Percentiles rank a stretch among this genome's conserved stretches.
Evolutionary conservation across 2,329 filamentous ascomycete species (phyloP).

Genomic region (Domatiomyces globalis): DNA sequence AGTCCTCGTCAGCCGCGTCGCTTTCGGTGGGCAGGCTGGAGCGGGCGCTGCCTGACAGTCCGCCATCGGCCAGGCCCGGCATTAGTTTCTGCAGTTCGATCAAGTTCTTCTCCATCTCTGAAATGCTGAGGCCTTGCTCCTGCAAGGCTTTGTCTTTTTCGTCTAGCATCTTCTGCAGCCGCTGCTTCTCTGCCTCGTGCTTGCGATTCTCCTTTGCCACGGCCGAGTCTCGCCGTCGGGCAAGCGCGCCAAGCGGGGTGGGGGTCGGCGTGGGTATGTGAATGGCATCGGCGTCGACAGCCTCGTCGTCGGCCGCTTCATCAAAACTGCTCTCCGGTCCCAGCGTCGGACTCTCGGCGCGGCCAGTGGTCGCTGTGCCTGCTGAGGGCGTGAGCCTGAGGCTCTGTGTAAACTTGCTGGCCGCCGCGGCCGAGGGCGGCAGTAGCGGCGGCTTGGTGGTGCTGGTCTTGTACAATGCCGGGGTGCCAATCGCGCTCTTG

Average conservation of each 20-base stretch:
- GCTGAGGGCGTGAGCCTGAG: conserved; percentile 16
- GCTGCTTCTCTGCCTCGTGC: conserved; percentile 58
- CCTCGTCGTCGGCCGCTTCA: conserved; percentile 39
- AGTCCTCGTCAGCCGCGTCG: conserved; percentile 11
- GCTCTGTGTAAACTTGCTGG: conserved; percentile 24
- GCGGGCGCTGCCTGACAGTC: background rate
- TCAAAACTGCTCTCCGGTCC: conserved; percentile 23
- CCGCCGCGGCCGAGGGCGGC: no score
- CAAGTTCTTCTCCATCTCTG: conserved; percentile 80
- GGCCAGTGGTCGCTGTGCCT: conserved; percentile 1
- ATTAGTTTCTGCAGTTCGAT: conserved; percentile 68
- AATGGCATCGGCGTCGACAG: conserved; percentile 4
- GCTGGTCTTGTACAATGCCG: conserved; percentile 46
- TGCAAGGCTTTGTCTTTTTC: conserved; percentile 78
- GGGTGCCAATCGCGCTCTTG: conserved; percentile 42
- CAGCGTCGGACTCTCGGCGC: conserved; percentile 11
- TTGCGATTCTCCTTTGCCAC: conserved; percentile 17
- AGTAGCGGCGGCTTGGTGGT: conserved; percentile 39
- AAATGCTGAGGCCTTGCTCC: conserved; percentile 67
- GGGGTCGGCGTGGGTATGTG: conserved; percentile 29
- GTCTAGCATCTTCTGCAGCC: conserved; percentile 58
- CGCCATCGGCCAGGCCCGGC: conserved; percentile 25
- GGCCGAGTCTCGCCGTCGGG: conserved; percentile 17
- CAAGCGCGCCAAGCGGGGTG: conserved; percentile 5
- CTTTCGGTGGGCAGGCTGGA: conserved; percentile 3